Conservation (phyloP, 1,139 yeast species). For the Geotrichum aggregatum region DNA sequence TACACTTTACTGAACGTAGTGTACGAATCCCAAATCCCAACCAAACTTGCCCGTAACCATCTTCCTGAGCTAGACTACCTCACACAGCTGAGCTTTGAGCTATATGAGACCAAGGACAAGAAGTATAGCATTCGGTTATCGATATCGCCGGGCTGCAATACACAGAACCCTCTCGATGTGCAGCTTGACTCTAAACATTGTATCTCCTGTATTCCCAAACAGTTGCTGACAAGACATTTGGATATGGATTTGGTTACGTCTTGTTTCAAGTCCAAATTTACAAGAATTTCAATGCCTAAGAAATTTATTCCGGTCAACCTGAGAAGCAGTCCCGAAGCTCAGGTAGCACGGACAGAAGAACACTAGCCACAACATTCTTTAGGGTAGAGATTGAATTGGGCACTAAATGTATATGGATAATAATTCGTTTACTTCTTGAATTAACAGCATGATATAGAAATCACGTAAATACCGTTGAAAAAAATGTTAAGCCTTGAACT, state of each 20-base stretch:
- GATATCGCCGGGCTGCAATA: conserved; percentile 95
- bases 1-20: conserved; percentile 87
- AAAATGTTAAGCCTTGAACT: too few relatives aligned
- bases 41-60: conserved; percentile 90
- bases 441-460: too few relatives aligned
- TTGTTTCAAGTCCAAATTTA: conserved; percentile 74
- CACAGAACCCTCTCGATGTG: conserved; percentile 94
- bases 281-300: conserved; percentile 85
- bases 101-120: conserved; percentile 71
- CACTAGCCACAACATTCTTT: too few relatives aligned
- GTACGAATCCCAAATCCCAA: conserved; percentile 91
- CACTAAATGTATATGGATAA: too few relatives aligned
- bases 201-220: conserved; percentile 90
- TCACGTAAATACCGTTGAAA: too few relatives aligned
- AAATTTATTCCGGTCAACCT: conserved; percentile 40
- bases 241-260: conserved; percentile 88
- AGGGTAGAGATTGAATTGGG: too few relatives aligned
- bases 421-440: too few relatives aligned
- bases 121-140: conserved; percentile 84
- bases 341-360: too few relatives aligned
- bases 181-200: conserved; percentile 95
- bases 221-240: conserved; percentile 84
- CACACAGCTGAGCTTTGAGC: conserved; percentile 90
- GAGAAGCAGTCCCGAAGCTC: conserved; percentile 4
- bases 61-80: conserved; percentile 93